These are phyloP conservation scores for Dunaliella primolecta DNA, from an alignment of 139 green algal genomes.

Conservation along the genomic window DNA sequence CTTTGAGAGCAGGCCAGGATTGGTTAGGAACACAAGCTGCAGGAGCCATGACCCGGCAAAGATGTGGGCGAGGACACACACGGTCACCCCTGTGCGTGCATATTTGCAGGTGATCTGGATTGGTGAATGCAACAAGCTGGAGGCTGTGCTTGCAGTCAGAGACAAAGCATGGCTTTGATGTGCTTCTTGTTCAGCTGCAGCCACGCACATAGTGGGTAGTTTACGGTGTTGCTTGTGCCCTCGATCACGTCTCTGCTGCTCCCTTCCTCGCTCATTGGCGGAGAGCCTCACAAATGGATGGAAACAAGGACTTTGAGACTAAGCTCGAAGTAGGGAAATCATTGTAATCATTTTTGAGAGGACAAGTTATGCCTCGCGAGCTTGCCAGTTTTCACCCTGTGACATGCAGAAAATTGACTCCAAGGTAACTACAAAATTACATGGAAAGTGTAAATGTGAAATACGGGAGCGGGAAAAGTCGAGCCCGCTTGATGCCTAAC, in stretches of 20 bases:
- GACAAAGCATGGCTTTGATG: background rate
- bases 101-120: background rate
- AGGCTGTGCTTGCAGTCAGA: too few species aligned
- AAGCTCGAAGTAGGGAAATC: too few species aligned
- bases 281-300: too few species aligned
- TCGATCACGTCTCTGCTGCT: background rate
- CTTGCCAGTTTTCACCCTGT: too few species aligned
- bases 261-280: background rate
- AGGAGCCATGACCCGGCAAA: background rate
- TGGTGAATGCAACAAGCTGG: too few species aligned
- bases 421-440: too few species aligned
- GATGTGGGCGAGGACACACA: background rate
- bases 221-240: background rate
- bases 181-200: background rate
- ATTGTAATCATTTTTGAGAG: too few species aligned
- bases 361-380: too few species aligned
- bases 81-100: background rate
- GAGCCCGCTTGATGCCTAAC: too few species aligned
- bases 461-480: too few species aligned
- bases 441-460: too few species aligned
- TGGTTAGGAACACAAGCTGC: background rate
- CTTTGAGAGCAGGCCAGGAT: background rate
- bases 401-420: too few species aligned
- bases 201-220: background rate
- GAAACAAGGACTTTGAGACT: background rate